These are phyloP conservation scores for Hypoxylon perforatum DNA, from an alignment of 495 filamentous ascomycete genomes.

Conservation along the genomic window DNA sequence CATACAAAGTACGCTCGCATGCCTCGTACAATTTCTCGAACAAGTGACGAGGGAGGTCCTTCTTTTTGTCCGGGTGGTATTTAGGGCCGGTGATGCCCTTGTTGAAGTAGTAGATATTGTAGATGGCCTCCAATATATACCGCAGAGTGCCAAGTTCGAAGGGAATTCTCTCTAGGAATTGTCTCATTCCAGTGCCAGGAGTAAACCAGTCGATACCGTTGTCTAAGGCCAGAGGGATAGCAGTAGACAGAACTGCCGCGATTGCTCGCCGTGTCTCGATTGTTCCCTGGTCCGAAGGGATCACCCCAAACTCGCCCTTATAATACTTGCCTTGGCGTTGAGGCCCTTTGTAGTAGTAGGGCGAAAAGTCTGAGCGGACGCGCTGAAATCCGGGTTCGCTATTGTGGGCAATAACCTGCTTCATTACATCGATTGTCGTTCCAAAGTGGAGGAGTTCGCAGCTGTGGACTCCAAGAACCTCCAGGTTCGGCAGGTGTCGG, in stretches of 20 bases:
- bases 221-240: slow-evolving; percentile 3
- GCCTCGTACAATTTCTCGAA: neutral
- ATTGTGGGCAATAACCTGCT: slow-evolving; percentile 19
- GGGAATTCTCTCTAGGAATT: slow-evolving; percentile 39
- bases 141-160: slow-evolving; percentile 17
- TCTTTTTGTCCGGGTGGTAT: no score
- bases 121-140: slow-evolving; percentile 26
- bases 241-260: slow-evolving; percentile 6
- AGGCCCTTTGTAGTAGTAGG: slow-evolving; percentile 33
- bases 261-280: slow-evolving; percentile 21
- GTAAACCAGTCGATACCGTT: slow-evolving; percentile 38
- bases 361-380: slow-evolving; percentile 33
- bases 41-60: no score
- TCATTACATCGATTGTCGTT: slow-evolving; percentile 15
- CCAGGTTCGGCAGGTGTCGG: slow-evolving; percentile 19
- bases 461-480: slow-evolving; percentile 35
- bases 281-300: slow-evolving; percentile 24
- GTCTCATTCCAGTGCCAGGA: slow-evolving; percentile 35
- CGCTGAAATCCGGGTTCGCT: neutral
- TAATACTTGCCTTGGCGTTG: neutral
- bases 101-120: slow-evolving; percentile 23
- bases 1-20: slow-evolving; percentile 20
- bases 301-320: slow-evolving; percentile 32
- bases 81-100: neutral
- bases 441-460: slow-evolving; percentile 44